A percentile compares a stretch with the other conserved stretches of the same genome.
phyloP scores from a whole-genome alignment of 306 rosid species.

The Malus sylvestris region DNA sequence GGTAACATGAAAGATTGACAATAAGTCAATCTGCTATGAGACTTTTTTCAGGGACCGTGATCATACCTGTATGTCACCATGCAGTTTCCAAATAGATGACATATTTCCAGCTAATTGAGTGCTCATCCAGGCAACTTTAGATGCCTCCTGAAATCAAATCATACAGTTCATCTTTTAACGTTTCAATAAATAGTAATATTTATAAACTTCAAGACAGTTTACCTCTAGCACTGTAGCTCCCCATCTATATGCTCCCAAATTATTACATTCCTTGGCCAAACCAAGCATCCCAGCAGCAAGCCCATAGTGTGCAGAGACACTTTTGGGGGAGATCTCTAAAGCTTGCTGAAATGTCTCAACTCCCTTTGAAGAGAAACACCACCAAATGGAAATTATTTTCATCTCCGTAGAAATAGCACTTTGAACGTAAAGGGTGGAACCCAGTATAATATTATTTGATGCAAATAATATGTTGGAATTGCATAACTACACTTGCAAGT shows the following conservation, averaged over 20 bases:
- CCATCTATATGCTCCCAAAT: slow-evolving; percentile 78
- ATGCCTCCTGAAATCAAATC: slow-evolving; percentile 70
- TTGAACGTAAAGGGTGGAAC: neutral
- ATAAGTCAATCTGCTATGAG: neutral
- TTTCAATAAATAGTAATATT: slow-evolving; percentile 1
- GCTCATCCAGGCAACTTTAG: slow-evolving; percentile 48
- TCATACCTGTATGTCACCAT: slow-evolving; percentile 80
- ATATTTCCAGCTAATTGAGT: slow-evolving; percentile 51
- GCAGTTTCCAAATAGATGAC: slow-evolving; percentile 78
- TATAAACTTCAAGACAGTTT: slow-evolving; percentile 19
- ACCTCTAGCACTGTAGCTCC: slow-evolving; percentile 76
- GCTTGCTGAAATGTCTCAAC: slow-evolving; percentile 79
- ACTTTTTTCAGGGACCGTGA: neutral
- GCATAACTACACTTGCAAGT: neutral
- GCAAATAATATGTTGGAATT: neutral
- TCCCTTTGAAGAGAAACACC: slow-evolving; percentile 55
- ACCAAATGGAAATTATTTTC: neutral
- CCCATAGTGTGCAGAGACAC: slow-evolving; percentile 74
- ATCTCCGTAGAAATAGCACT: neutral
- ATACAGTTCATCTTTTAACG: slow-evolving; percentile 8
- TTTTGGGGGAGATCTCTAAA: slow-evolving; percentile 54
- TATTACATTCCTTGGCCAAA: slow-evolving; percentile 65
- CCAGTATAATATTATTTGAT: neutral
- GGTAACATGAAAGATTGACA: neutral
- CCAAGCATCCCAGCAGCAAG: slow-evolving; percentile 82